Conservation (phyloP, 192 early-diverging fungal genomes). For the Backusella tuberculispora region DNA sequence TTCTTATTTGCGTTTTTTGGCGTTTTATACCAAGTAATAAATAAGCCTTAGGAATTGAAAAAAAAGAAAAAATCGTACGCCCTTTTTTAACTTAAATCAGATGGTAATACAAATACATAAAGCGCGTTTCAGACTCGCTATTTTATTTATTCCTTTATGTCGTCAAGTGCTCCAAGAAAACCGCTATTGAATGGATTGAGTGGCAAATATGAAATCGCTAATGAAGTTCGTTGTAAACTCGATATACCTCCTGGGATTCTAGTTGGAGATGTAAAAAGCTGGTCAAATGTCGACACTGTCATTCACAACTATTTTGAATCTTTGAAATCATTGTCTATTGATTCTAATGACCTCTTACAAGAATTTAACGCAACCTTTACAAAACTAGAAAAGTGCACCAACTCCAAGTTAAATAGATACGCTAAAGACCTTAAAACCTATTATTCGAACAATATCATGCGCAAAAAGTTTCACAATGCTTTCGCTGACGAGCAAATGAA, state of each 20-base stretch:
- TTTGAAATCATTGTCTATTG: not conserved
- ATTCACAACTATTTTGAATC: not conserved
- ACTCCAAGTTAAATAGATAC: not conserved
- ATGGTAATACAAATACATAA: too few relatives aligned
- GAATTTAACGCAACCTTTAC: not conserved
- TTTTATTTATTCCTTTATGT: not conserved
- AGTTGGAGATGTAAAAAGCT: not conserved
- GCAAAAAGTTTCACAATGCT: not conserved
- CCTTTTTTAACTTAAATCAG: too few relatives aligned
- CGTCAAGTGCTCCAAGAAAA: not conserved
- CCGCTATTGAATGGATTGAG: not conserved
- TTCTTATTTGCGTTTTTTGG: too few relatives aligned
- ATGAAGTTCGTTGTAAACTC: not conserved
- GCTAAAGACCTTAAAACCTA: not conserved
- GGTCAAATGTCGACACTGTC: not conserved
- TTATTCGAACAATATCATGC: not conserved
- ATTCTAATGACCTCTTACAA: not conserved
- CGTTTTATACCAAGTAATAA: too few relatives aligned
- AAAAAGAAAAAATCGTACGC: too few relatives aligned
- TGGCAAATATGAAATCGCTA: not conserved
- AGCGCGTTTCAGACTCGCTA: not conserved
- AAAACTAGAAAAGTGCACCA: not conserved
- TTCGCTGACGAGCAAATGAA: not conserved
- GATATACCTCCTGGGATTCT: not conserved
- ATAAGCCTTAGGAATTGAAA: too few relatives aligned